Evolutionary conservation across 2,329 filamentous ascomycete species (phyloP).

Genomic region (Ascochyta viciae-villosae): DNA sequence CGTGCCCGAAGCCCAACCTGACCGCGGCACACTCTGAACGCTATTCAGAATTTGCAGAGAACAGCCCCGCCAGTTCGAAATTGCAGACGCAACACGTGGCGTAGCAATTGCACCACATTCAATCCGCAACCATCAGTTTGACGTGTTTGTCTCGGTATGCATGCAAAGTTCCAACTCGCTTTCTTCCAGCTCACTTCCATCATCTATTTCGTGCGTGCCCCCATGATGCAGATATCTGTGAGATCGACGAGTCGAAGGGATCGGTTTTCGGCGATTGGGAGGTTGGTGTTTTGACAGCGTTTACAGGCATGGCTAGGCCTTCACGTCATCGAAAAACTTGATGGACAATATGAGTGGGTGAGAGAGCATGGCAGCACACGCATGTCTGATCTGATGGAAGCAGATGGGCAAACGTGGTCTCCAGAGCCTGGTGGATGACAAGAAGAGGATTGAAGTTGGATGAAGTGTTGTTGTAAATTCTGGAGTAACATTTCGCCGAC

Average conservation of each 20-base stretch:
- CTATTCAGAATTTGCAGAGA: conserved; percentile 2
- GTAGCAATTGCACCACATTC: background rate
- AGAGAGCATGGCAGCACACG: background rate
- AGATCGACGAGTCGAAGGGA: background rate
- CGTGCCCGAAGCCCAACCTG: background rate
- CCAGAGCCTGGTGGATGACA: background rate
- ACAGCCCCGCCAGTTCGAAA: background rate
- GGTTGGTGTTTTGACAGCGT: background rate
- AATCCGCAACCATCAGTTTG: too few species aligned
- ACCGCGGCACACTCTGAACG: background rate
- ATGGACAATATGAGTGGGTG: background rate
- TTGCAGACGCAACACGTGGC: background rate
- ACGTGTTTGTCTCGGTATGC: too few species aligned
- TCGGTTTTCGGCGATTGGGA: background rate
- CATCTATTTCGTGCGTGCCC: background rate
- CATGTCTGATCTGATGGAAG: conserved; percentile 10
- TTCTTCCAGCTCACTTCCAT: background rate
- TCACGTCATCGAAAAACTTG: background rate
- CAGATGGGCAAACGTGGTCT: conserved; percentile 6
- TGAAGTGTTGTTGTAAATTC: too few species aligned
- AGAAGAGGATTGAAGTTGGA: background rate
- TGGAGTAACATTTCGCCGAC: too few species aligned
- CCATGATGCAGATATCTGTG: background rate
- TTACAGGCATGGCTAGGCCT: background rate
- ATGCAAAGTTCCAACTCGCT: too few species aligned